Conservation (phyloP, 2,329 filamentous ascomycete genomes). For the Monilinia polystroma region DNA sequence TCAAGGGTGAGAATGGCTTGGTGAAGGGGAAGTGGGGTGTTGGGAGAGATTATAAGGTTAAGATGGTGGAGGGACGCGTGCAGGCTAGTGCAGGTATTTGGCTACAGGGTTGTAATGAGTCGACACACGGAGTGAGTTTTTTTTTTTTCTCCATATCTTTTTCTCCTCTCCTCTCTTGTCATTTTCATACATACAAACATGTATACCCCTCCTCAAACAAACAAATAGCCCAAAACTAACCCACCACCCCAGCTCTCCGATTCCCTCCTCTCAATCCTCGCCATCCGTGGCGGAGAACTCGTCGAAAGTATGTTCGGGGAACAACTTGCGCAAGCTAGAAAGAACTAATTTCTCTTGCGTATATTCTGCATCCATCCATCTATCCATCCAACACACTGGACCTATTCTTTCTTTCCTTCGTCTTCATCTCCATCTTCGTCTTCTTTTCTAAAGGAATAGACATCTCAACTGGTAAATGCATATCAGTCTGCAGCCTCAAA, state of each 20-base stretch:
- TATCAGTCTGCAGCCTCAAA: no score
- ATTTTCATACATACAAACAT: neutral
- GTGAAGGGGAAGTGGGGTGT: constrained; percentile 59
- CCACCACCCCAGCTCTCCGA: constrained; percentile 64
- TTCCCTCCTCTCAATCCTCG: constrained; percentile 75
- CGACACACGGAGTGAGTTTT: constrained; percentile 79
- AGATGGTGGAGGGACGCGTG: constrained; percentile 67
- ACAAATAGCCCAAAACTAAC: no score
- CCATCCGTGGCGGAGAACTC: constrained; percentile 74
- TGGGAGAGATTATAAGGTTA: constrained; percentile 73
- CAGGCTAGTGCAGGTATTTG: constrained; percentile 74
- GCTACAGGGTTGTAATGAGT: constrained; percentile 92
- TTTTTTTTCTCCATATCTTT: neutral
- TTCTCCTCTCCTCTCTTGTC: neutral
- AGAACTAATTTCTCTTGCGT: neutral
- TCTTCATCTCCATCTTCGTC: no score
- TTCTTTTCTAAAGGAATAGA: no score
- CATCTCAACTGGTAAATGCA: no score
- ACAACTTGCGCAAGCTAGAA: constrained; percentile 17
- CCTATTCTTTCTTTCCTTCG: no score
- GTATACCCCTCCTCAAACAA: constrained; percentile 10
- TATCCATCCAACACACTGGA: no score
- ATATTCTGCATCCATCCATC: no score
- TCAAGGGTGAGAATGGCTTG: constrained; percentile 39
- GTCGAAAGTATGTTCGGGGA: constrained; percentile 69